Conservation (phyloP, 192 early-diverging fungal species). For the Coemansia sp. region DNA sequence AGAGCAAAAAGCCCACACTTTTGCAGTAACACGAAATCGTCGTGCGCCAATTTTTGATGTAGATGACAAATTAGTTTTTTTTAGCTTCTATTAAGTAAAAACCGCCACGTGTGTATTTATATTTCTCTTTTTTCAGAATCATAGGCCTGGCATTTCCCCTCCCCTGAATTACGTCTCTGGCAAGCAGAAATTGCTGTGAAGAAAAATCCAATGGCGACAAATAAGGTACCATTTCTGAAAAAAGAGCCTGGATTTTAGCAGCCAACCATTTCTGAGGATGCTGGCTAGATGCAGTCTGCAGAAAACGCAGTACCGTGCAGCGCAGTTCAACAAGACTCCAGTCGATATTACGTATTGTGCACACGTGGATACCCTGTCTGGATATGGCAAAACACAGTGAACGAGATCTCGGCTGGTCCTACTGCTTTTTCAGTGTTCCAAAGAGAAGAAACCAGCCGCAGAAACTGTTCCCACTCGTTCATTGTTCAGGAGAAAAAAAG, state of each 20-base stretch:
- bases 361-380: neutral
- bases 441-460: too few relatives aligned
- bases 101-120: constrained; percentile 26
- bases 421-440: constrained; percentile 5
- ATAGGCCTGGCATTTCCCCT: too few relatives aligned
- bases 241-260: neutral
- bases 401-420: neutral
- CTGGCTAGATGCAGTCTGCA: neutral
- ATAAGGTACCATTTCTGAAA: neutral
- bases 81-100: neutral
- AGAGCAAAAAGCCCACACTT: neutral
- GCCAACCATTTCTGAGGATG: neutral
- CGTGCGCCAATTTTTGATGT: neutral
- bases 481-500: too few relatives aligned
- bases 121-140: constrained; percentile 8
- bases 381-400: neutral
- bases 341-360: neutral
- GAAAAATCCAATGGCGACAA: neutral
- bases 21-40: neutral
- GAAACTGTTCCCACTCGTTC: too few relatives aligned
- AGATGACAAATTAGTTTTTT: neutral
- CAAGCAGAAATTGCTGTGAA: neutral
- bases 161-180: neutral
- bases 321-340: neutral
- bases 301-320: neutral